Evolutionary conservation across 306 rosid species (phyloP), one percentile per base, ranked within the genome.

Genomic region (Prunus campanulata): DNA sequence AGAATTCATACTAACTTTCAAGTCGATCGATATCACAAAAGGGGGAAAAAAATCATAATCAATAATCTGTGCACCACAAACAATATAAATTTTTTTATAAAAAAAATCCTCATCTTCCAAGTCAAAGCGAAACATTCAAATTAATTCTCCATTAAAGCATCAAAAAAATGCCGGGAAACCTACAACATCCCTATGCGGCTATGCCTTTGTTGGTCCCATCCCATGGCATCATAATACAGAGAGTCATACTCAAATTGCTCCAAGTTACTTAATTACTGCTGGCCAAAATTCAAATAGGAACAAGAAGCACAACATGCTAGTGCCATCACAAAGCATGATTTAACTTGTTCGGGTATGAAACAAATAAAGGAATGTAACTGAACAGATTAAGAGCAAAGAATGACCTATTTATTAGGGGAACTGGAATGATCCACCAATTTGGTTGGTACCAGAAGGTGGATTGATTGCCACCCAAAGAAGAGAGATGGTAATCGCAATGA

Each of bases 381-480:
- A 55, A 78, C 61, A 68, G 61, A 44, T 74, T 61, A 50, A 73
- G 16, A 35, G 35, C 57, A 70, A 64, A 62, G 68, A 71, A 86
- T 80, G 71, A 78, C 25, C 68, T 15, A 59, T 46, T 74, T 74
- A 77, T 87, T 81, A 94, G 8, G 98, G 97, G 79, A 94, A 94
- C 72, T 85, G 81, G 83, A 94, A 94, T 12, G 98, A 94, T 51
- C 98, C 98, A 57, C 98, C 98, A 56, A 94, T 94, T 74, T 91
- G 86, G 82, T 44, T 79, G 1, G 85, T 18, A 72, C 93, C 90
- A 15, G 90, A 70, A 15, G 98, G 98, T 19, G 98, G 98, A 74
- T 84, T 91, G 80, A 95, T 92, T n/a, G 98, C 97, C 62, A 95
- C 98, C 98, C 98, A 95, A 12, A 95, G 88, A 79, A 94, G 98